Percentiles rank a stretch among this genome's conserved stretches.
Evolutionary conservation across 129 eudicot species (phyloP).

Genomic region (Chrysanthemum seticuspe): DNA sequence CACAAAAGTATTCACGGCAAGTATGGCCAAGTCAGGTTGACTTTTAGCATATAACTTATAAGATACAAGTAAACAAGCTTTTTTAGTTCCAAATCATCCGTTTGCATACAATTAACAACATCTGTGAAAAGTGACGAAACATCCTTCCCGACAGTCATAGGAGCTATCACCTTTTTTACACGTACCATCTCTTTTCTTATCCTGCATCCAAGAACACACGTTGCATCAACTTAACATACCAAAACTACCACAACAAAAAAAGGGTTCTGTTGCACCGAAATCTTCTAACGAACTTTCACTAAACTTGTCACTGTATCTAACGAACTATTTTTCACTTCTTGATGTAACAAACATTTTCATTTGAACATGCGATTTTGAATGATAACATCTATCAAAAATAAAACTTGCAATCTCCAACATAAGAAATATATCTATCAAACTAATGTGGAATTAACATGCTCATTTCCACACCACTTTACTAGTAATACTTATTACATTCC

Average conservation of each 20-base stretch:
- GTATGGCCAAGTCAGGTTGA: conserved; percentile 93
- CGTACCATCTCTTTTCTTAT: conserved; percentile 86
- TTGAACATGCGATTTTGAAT: too few relatives aligned
- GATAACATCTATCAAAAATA: too few relatives aligned
- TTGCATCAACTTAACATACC: neutral
- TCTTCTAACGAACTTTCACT: too few relatives aligned
- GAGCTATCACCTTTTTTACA: conserved; percentile 94
- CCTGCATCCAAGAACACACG: conserved; percentile 43
- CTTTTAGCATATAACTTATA: conserved; percentile 92
- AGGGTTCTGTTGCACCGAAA: too few relatives aligned
- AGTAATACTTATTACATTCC: too few relatives aligned
- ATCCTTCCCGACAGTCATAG: conserved; percentile 98
- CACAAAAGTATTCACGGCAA: conserved; percentile 94
- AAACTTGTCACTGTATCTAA: too few relatives aligned
- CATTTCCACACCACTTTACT: too few relatives aligned
- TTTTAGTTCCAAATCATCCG: conserved; percentile 93
- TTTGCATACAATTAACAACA: conserved; percentile 95
- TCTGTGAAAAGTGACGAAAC: conserved; percentile 93
- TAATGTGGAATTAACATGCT: too few relatives aligned
- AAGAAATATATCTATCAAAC: too few relatives aligned
- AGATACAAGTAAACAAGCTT: conserved; percentile 93
- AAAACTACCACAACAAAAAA: neutral
- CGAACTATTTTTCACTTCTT: too few relatives aligned
- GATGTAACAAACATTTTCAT: neutral
- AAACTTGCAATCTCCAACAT: too few relatives aligned